Base-by-base conservation (phyloP, 139 green algal species). In the Tetraselmis chui region DNA sequence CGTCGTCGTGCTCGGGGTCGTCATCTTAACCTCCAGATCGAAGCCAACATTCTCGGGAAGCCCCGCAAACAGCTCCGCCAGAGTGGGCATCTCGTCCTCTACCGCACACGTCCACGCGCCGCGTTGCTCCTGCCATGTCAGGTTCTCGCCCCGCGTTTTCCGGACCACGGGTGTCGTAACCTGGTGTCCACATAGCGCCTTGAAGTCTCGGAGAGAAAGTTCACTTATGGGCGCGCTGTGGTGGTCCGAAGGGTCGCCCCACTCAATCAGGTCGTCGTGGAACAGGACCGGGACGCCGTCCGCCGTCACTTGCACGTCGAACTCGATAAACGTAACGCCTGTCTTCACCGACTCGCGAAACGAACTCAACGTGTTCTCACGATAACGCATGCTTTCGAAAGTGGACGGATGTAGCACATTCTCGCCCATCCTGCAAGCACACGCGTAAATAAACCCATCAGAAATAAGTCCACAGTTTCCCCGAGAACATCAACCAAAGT, bases 21-120 rank as follows among this genome's bases (percentile, higher is more conserved):
- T 84, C 91, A 97, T 95, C 87, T 98, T 98, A 27, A 98, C 84
- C 86, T 98, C 94, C 22, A 97, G 89, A 87, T 97, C 92, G 81
- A 97, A 94, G 2, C 87, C 91, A 0, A 97, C 84, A 25, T 85
- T 5, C 0, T 80, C 59, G 1, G 93, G 91, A 74, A 96, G 77
- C 28, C 25, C 79, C 0, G 31, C 32, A 75, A 96, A 92, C 1
- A 96, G 85, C 80, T 94, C 80, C 75, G 86, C 87, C 79, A 97
- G 85, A 0, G 91, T 96, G 30, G 94, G 93, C 58, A 97, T 85
- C 1, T 84, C 29, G 28, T 94, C 92, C 59, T 98, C 94, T 29
- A 89, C 59, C 5, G 82, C 82, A 76, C 89, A 91, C 59, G 28
- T 78, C 88, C 90, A 93, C 1, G 67, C 67, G 30, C 78, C 80